Percentiles rank a stretch among this genome's conserved stretches.
phyloP scores from a whole-genome alignment of 768 basidiomycete species.

The Cystobasidium onofrii region DNA sequence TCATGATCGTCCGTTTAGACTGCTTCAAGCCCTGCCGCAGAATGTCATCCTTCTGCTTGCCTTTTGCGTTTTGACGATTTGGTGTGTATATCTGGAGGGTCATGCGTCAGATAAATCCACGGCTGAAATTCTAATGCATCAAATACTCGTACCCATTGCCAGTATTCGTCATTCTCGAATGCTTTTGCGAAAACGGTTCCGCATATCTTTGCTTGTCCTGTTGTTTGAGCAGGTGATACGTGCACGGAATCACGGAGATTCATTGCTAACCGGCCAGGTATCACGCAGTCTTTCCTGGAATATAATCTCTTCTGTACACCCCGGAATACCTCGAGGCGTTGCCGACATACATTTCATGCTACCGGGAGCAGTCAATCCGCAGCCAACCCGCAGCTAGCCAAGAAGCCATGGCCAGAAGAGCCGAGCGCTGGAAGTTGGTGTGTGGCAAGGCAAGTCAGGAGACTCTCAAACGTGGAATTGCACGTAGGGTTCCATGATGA shows the following conservation, averaged over 20 bases:
- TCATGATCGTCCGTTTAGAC: neutral
- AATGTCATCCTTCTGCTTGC: neutral
- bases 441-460: too few species aligned
- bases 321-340: too few species aligned
- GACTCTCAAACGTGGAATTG: too few species aligned
- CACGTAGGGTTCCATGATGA: too few species aligned
- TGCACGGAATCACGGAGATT: neutral
- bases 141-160: neutral
- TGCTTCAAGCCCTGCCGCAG: neutral
- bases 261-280: too few species aligned
- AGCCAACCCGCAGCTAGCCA: too few species aligned
- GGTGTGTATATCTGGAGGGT: neutral
- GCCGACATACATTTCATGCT: too few species aligned
- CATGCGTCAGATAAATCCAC: neutral
- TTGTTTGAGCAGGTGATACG: neutral
- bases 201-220: neutral
- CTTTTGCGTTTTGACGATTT: neutral
- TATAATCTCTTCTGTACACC: neutral
- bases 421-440: too few species aligned
- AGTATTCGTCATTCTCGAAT: neutral
- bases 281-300: too few species aligned
- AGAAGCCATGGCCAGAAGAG: too few species aligned
- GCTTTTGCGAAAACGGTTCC: neutral
- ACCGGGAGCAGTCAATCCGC: too few species aligned
- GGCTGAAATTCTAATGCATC: neutral